A percentile compares a stretch with the other conserved stretches of the same genome.
Conservation (phyloP, 345 rosid species). For the Nasturtium officinale region DNA sequence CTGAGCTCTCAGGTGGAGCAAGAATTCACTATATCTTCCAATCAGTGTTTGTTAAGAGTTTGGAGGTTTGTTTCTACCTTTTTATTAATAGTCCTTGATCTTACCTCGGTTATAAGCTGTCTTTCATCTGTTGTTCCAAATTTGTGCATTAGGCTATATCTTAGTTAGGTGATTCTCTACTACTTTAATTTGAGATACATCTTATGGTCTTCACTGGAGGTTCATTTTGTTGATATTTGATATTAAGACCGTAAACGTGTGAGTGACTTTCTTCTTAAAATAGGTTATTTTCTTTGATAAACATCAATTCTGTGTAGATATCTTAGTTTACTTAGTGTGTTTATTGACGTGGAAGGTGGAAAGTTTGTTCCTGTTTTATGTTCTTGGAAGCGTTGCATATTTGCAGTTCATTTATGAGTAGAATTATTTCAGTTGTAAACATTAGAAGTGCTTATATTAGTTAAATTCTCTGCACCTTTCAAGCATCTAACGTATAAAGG, state of each 20-base stretch:
- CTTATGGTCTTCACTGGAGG: conserved; percentile 8
- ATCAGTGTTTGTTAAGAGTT: conserved; percentile 80
- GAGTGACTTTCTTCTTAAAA: neutral
- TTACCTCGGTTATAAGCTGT: neutral
- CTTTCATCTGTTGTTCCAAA: neutral
- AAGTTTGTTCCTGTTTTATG: neutral
- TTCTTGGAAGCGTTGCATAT: neutral
- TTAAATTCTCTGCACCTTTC: neutral
- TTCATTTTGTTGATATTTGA: conserved; percentile 4
- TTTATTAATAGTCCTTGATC: neutral
- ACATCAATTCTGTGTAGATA: neutral
- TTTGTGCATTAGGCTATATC: conserved; percentile 11
- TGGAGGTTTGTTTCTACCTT: conserved; percentile 64
- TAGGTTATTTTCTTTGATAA: neutral
- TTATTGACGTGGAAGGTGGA: conserved; percentile 1
- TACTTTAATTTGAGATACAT: neutral
- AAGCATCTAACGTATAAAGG: neutral
- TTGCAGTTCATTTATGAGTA: neutral
- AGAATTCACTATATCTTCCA: conserved; percentile 90
- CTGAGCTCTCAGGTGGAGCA: conserved; percentile 95
- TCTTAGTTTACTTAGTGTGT: conserved; percentile 12
- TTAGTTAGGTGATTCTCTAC: conserved; percentile 2
- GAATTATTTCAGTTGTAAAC: neutral
- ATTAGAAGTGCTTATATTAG: neutral
- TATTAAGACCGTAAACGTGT: neutral